Percentiles rank a stretch among this genome's conserved stretches.
Evolutionary conservation across 306 rosid genomes (phyloP).

Genomic region (Hippophae gyantsensis): DNA sequence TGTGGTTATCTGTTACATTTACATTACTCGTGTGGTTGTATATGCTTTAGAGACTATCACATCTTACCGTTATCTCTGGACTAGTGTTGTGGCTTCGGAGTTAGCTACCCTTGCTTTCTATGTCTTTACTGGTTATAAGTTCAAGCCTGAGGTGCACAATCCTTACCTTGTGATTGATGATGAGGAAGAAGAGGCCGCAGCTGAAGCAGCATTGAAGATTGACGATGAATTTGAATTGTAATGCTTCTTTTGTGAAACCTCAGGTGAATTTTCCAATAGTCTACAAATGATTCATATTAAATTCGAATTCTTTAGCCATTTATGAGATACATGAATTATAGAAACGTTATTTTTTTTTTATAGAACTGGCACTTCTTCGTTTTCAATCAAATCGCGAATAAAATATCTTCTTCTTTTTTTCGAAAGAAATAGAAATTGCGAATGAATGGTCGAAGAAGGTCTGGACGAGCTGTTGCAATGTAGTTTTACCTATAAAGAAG

Average conservation of each 20-base stretch:
- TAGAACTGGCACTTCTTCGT: too few relatives aligned
- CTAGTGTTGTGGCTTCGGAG: slow-evolving; percentile 84
- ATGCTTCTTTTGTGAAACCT: slow-evolving; percentile 1
- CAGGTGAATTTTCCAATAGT: background rate
- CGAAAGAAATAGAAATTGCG: background rate
- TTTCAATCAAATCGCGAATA: background rate
- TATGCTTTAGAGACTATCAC: slow-evolving; percentile 86
- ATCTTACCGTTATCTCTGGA: slow-evolving; percentile 85
- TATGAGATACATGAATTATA: background rate
- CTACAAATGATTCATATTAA: too few relatives aligned
- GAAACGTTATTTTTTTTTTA: too few relatives aligned
- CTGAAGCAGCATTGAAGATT: slow-evolving; percentile 66
- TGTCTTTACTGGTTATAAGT: slow-evolving; percentile 73
- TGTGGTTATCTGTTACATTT: slow-evolving; percentile 87
- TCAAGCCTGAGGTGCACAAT: slow-evolving; percentile 90
- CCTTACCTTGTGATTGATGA: slow-evolving; percentile 86
- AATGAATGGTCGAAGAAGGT: too few relatives aligned
- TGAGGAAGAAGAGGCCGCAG: slow-evolving; percentile 97
- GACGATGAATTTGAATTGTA: slow-evolving; percentile 91
- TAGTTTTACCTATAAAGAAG: too few relatives aligned
- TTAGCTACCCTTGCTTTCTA: slow-evolving; percentile 78
- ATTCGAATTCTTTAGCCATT: background rate
- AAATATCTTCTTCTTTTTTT: background rate
- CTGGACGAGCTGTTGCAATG: too few relatives aligned
- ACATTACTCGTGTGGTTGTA: slow-evolving; percentile 89